A percentile compares a stretch with the other conserved stretches of the same genome.
These are phyloP conservation scores for Dissophora ornata DNA, from an alignment of 192 early-diverging fungal species.

Conservation along the genomic window DNA sequence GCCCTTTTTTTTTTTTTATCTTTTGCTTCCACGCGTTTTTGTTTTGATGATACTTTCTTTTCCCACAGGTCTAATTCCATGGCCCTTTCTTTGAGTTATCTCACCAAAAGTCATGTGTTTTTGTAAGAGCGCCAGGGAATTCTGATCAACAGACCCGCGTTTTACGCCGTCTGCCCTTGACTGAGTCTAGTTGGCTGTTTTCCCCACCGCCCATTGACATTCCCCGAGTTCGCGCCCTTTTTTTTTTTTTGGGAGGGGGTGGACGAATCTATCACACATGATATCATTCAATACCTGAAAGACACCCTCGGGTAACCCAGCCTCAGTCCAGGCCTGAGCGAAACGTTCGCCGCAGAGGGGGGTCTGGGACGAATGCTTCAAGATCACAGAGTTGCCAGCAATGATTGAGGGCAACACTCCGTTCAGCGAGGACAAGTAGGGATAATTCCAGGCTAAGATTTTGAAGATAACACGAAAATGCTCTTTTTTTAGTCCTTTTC, in stretches of 20 bases:
- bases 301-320: slow-evolving; percentile 75
- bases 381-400: slow-evolving; percentile 79
- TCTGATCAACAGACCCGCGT: background rate
- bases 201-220: too few species aligned
- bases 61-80: too few species aligned
- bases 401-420: slow-evolving; percentile 82
- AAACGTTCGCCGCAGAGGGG: slow-evolving; percentile 80
- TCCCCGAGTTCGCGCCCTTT: too few species aligned
- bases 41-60: too few species aligned
- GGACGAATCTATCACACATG: slow-evolving; percentile 18
- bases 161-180: background rate
- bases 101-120: background rate
- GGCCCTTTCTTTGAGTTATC: too few species aligned
- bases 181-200: too few species aligned
- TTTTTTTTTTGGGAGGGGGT: background rate
- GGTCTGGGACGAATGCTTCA: slow-evolving; percentile 87
- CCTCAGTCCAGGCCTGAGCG: slow-evolving; percentile 67
- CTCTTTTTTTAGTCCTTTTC: too few species aligned
- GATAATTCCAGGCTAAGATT: slow-evolving; percentile 82
- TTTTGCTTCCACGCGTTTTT: too few species aligned
- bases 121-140: too few species aligned
- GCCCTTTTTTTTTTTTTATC: background rate
- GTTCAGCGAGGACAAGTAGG: slow-evolving; percentile 82
- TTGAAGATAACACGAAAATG: too few species aligned
- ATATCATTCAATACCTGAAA: slow-evolving; percentile 59